Percentiles rank a stretch among this genome's conserved stretches.
These are phyloP conservation scores for Neocatenulostroma microsporum DNA, from an alignment of 2,329 filamentous ascomycete genomes.

Conservation along the genomic window DNA sequence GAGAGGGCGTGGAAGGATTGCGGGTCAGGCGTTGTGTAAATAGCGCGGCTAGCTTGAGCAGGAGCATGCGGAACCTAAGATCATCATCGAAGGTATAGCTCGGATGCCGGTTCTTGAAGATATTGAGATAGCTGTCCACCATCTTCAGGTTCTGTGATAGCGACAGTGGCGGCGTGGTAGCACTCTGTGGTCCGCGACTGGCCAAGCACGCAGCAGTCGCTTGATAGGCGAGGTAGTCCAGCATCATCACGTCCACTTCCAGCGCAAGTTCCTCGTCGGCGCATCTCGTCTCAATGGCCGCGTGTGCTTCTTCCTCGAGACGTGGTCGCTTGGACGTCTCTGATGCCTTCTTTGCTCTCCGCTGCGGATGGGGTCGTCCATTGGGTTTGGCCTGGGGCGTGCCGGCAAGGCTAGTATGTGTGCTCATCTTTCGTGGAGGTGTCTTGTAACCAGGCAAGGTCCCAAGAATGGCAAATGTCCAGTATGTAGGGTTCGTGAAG, in stretches of 20 bases:
- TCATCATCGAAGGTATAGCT: conserved; percentile 29
- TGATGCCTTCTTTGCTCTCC: conserved; percentile 1
- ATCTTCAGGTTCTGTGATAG: conserved; percentile 15
- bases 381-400: too few relatives aligned
- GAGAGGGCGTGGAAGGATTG: conserved; percentile 32
- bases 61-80: conserved; percentile 41
- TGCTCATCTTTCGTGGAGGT: too few relatives aligned
- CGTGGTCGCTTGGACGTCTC: conserved; percentile 1
- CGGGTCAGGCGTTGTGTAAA: conserved; percentile 37
- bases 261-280: conserved; percentile 31
- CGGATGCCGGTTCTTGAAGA: conserved; percentile 37
- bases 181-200: conserved; percentile 8
- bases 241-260: conserved; percentile 48
- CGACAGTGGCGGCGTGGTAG: background rate
- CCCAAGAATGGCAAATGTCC: too few relatives aligned
- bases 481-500: too few relatives aligned
- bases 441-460: too few relatives aligned
- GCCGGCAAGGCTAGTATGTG: too few relatives aligned
- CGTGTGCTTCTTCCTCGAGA: conserved; percentile 7
- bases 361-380: too few relatives aligned
- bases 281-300: conserved; percentile 6
- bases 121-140: conserved; percentile 35
- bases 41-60: conserved; percentile 42
- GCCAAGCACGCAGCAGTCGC: conserved; percentile 38
- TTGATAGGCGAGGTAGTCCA: conserved; percentile 49